Evolutionary conservation across 345 rosid genomes (phyloP), one percentile per base, ranked within the genome.

Genomic region (Gossypium mustelinum): DNA sequence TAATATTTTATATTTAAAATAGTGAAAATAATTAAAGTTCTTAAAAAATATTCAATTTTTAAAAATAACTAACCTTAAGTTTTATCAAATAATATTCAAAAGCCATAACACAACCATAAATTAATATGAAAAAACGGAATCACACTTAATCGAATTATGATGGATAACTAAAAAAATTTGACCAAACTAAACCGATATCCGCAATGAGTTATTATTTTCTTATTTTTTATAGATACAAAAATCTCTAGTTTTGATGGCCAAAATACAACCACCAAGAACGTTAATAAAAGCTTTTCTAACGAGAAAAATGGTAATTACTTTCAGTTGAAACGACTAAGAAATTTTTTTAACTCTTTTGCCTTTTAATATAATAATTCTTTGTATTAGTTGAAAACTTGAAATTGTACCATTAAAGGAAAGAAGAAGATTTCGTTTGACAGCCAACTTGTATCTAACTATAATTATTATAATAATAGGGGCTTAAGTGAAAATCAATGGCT

Each of bases 231-330:
- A 4, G 39, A 34, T 34, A 34, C 39, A 34, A 4, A 56, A 69
- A 57, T 34, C 45, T 48, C 34, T 13, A 7, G 9, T n/a, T 52
- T 75, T 22, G 72, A 75, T 75, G 69, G 64, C 77, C 54, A 65
- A 14, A 65, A 22, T 22, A 44, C 63, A 65, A 75, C 72, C 39
- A 65, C 72, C 72, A 11, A 39, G 74, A 71, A 5, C 41, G 41
- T 34, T 34, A 34, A 34, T 34, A 34, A 66, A 66, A 20, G 52
- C 17, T 20, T 48, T 65, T 66, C 70, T 44, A 44, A 20, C 11
- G 2, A 66, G n/a, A 43, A 18, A 39, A 41, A 2, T 17, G 10
- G 58, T 12, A 10, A 9, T 20, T 66, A 11, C 52, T 48, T 68
- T 68, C 43, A 24, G 72, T 68, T 68, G 45, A 24, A 68, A 50